A percentile compares a stretch with the other conserved stretches of the same genome.
phyloP scores from a whole-genome alignment of 2,329 filamentous ascomycete species.

The Aspergillus pseudoviridinutans region DNA sequence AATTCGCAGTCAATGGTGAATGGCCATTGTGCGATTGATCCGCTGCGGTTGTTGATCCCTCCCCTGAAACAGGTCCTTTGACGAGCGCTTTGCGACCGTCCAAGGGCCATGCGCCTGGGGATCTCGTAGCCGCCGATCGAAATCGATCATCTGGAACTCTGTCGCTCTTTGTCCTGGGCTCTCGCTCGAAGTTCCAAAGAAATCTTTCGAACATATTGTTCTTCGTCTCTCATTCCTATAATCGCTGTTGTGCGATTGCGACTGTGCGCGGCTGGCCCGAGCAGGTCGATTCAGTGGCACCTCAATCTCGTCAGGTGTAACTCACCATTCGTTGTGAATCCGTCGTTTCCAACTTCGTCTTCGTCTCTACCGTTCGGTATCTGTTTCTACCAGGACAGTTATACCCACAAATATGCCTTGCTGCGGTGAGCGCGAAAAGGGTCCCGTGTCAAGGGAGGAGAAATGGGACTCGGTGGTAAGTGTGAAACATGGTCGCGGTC shows the following conservation, averaged over 20 bases:
- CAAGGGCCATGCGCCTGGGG: slow-evolving; percentile 16
- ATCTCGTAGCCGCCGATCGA: slow-evolving; percentile 11
- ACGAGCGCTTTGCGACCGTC: neutral
- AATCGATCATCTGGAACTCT: slow-evolving; percentile 1
- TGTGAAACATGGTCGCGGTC: neutral
- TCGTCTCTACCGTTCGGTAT: slow-evolving; percentile 5
- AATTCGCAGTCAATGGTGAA: neutral
- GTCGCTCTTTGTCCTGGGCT: slow-evolving; percentile 12
- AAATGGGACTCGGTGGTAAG: slow-evolving; percentile 92
- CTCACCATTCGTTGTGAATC: neutral
- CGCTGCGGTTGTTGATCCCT: slow-evolving; percentile 1
- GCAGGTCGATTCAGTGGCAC: slow-evolving; percentile 19
- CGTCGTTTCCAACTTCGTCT: too few relatives aligned
- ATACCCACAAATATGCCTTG: slow-evolving; percentile 57
- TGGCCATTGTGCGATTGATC: slow-evolving; percentile 8
- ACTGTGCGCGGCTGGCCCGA: slow-evolving; percentile 35
- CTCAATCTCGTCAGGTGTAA: neutral
- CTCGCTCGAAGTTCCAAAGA: neutral
- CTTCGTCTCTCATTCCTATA: neutral
- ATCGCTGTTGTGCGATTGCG: slow-evolving; percentile 2
- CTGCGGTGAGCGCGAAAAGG: slow-evolving; percentile 57
- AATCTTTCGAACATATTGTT: neutral
- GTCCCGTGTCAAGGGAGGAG: slow-evolving; percentile 72
- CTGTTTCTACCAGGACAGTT: slow-evolving; percentile 26
- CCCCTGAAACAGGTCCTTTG: neutral